Conservation (phyloP, 148 eudicot genomes). For the Spergularia bocconei region DNA sequence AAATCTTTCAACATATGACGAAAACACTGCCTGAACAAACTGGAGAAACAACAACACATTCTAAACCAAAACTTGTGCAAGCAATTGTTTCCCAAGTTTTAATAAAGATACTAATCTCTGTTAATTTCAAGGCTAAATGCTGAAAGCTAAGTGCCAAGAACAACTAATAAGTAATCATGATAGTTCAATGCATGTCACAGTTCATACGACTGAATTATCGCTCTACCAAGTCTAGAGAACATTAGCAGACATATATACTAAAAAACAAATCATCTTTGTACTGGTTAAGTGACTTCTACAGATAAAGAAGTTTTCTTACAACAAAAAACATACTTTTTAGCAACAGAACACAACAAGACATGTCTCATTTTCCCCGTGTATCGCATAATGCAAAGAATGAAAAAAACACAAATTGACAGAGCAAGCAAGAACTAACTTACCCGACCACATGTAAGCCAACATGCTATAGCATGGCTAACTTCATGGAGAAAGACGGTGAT, state of each 20-base stretch:
- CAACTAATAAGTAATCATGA: neutral
- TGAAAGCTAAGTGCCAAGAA: neutral
- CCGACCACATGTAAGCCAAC: slow-evolving; percentile 78
- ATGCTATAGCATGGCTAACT: slow-evolving; percentile 88
- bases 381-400: neutral
- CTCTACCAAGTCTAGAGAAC: too few species aligned
- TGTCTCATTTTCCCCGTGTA: neutral
- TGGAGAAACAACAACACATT: neutral
- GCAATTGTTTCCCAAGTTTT: neutral
- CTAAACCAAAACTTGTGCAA: neutral
- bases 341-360: too few species aligned
- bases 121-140: too few species aligned
- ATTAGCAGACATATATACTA: neutral
- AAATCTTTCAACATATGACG: neutral
- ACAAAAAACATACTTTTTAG: too few species aligned
- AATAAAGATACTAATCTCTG: neutral
- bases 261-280: neutral
- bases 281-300: too few species aligned
- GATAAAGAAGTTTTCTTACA: too few species aligned
- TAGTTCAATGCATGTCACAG: too few species aligned
- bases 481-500: slow-evolving; percentile 92
- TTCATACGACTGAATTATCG: too few species aligned
- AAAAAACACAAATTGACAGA: neutral
- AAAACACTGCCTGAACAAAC: slow-evolving; percentile 1
- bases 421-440: slow-evolving; percentile 32